Evolutionary conservation across 1,284 basidiomycete genomes (phyloP).

Genomic region (Entoloma clypeatum): DNA sequence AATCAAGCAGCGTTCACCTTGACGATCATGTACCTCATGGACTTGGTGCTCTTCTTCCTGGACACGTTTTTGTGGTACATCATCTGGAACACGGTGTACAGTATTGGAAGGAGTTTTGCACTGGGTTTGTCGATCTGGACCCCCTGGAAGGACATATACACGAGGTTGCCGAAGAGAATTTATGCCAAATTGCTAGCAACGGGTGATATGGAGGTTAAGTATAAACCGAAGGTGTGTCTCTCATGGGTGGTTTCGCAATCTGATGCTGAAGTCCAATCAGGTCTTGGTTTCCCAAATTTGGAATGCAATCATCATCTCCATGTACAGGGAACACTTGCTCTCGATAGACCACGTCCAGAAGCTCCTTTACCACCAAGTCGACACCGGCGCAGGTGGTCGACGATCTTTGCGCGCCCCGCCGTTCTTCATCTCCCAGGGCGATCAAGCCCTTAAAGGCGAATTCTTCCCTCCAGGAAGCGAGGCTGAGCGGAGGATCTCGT

Average conservation of each 20-base stretch:
- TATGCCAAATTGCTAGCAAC: constrained; percentile 92
- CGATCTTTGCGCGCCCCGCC: constrained; percentile 87
- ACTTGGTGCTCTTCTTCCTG: constrained; percentile 90
- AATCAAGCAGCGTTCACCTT: constrained; percentile 92
- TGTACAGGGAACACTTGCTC: constrained; percentile 96
- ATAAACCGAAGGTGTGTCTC: constrained; percentile 84
- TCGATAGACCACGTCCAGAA: constrained; percentile 96
- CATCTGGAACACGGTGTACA: constrained; percentile 96
- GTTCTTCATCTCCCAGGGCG: constrained; percentile 91
- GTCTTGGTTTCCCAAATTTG: constrained; percentile 96
- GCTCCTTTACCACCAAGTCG: constrained; percentile 91
- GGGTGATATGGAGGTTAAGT: constrained; percentile 91
- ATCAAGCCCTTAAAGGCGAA: constrained; percentile 80
- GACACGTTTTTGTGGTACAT: constrained; percentile 98
- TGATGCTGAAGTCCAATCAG: constrained; percentile 32
- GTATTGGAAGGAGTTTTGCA: constrained; percentile 84
- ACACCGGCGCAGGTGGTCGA: constrained; percentile 77
- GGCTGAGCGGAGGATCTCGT: constrained; percentile 92
- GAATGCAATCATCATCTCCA: constrained; percentile 99
- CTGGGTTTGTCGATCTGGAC: constrained; percentile 96
- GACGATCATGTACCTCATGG: constrained; percentile 96
- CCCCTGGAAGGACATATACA: constrained; percentile 94
- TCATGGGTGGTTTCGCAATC: not conserved
- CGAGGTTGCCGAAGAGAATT: constrained; percentile 89
- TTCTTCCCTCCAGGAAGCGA: constrained; percentile 93